Conservation (phyloP, 2,329 filamentous ascomycete genomes). For the Botrytis byssoidea region DNA sequence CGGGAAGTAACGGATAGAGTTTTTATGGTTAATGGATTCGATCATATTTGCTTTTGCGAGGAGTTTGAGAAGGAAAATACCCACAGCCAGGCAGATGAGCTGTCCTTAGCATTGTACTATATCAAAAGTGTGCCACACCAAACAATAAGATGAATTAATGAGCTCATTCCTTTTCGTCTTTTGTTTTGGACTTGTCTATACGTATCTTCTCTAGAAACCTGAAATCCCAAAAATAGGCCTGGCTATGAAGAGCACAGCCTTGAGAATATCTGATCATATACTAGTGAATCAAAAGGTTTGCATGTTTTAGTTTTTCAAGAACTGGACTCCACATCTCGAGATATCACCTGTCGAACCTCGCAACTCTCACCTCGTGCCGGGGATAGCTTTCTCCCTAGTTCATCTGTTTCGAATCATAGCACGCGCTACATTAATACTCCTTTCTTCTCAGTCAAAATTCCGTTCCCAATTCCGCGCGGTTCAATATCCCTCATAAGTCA, state of each 20-base stretch:
- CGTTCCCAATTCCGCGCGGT: background rate
- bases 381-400: background rate
- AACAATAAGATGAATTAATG: background rate
- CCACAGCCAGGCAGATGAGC: background rate
- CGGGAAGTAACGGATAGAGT: background rate
- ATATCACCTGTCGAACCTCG: background rate
- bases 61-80: conserved; percentile 14
- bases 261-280: background rate
- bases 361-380: background rate
- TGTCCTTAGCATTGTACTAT: conserved; percentile 10
- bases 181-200: background rate
- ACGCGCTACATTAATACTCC: background rate
- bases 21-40: background rate
- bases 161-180: background rate
- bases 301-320: background rate
- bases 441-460: background rate
- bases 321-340: background rate
- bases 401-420: background rate
- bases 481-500: background rate
- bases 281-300: background rate
- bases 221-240: background rate
- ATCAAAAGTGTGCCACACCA: background rate
- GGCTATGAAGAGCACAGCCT: background rate
- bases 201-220: background rate
- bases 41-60: background rate